Conservation (phyloP, 2,329 filamentous ascomycete species). For the Aaosphaeria pasadenensis region DNA sequence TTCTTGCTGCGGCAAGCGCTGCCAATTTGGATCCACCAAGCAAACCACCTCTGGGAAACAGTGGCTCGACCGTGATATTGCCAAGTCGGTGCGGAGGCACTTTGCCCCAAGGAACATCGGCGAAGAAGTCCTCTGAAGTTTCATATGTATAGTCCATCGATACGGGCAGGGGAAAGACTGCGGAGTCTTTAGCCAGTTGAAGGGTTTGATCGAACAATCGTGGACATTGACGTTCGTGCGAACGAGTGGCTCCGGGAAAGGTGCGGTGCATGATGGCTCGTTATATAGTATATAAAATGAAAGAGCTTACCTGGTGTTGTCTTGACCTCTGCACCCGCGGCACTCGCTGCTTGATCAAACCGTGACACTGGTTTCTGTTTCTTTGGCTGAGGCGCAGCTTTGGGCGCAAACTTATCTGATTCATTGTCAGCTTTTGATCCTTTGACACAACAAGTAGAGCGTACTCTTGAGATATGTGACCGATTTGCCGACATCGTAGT, state of each 20-base stretch:
- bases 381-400: slow-evolving; percentile 25
- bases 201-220: neutral
- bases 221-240: neutral
- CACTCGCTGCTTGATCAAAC: slow-evolving; percentile 45
- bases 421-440: slow-evolving; percentile 1
- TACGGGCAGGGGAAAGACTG: slow-evolving; percentile 8
- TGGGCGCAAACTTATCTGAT: slow-evolving; percentile 6
- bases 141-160: neutral
- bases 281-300: slow-evolving; percentile 4
- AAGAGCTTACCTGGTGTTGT: slow-evolving; percentile 47
- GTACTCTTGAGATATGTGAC: slow-evolving; percentile 74
- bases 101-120: slow-evolving; percentile 81
- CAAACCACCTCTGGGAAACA: slow-evolving; percentile 62
- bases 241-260: neutral
- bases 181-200: slow-evolving; percentile 4
- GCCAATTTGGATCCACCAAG: slow-evolving; percentile 86
- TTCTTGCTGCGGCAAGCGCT: slow-evolving; percentile 79
- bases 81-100: slow-evolving; percentile 65
- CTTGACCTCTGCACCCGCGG: slow-evolving; percentile 37
- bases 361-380: slow-evolving; percentile 41
- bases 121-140: slow-evolving; percentile 63
- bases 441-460: neutral
- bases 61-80: slow-evolving; percentile 59
- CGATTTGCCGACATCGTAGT: slow-evolving; percentile 85
- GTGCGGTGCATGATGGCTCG: slow-evolving; percentile 8